Conservation (phyloP, 345 rosid species). For the Acer yangbiense region DNA sequence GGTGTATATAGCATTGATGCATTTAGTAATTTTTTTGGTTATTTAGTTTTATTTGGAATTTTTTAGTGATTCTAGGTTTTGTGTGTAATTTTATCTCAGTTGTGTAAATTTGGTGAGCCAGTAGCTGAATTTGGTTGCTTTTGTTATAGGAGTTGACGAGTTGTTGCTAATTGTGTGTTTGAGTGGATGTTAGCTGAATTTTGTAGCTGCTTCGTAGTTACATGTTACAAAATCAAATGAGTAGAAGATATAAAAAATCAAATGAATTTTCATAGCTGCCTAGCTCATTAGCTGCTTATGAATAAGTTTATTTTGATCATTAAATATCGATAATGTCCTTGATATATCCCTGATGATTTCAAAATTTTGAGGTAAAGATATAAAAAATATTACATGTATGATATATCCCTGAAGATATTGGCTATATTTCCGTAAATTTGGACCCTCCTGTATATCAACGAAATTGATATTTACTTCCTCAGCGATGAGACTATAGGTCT, state of each 20-base stretch:
- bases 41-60: not conserved
- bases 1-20: too few relatives aligned
- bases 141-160: not conserved
- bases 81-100: not conserved
- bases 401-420: too few relatives aligned
- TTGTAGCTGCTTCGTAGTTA: not conserved
- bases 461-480: not conserved
- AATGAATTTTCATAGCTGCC: too few relatives aligned
- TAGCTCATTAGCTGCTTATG: too few relatives aligned
- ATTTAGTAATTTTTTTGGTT: not conserved
- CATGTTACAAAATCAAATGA: not conserved
- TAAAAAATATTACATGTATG: too few relatives aligned
- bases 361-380: too few relatives aligned
- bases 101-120: not conserved
- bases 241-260: too few relatives aligned
- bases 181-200: not conserved
- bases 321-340: not conserved
- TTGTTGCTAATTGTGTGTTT: not conserved
- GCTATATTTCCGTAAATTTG: too few relatives aligned
- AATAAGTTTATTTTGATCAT: too few relatives aligned
- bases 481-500: not conserved
- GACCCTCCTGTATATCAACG: too few relatives aligned
- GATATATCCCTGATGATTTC: not conserved
- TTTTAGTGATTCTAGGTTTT: slow-evolving; percentile 6
- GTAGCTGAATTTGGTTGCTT: not conserved